A percentile compares a stretch with the other conserved stretches of the same genome.
These are phyloP conservation scores for Vicia villosa DNA, from an alignment of 306 rosid genomes.

Conservation along the genomic window DNA sequence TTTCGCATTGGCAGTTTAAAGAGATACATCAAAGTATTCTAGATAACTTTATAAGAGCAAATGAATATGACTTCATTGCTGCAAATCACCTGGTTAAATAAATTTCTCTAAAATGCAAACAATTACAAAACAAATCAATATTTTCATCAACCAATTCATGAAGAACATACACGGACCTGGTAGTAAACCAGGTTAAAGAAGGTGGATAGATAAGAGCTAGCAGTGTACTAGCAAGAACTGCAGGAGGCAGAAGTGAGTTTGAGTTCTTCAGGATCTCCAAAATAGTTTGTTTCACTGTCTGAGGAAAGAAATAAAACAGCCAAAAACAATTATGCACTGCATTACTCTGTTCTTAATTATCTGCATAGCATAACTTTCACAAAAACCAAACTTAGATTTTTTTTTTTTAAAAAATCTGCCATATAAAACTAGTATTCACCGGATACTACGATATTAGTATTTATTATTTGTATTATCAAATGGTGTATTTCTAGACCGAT, in stretches of 20 bases:
- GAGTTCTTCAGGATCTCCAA: constrained; percentile 66
- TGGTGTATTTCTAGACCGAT: too few species aligned
- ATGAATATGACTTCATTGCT: constrained; percentile 10
- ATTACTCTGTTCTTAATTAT: not conserved
- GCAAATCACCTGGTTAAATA: constrained; percentile 21
- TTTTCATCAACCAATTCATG: constrained; percentile 33
- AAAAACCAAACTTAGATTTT: not conserved
- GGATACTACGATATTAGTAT: too few species aligned
- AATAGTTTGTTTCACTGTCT: constrained; percentile 51
- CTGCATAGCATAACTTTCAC: not conserved
- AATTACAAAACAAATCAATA: not conserved
- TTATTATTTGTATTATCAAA: too few species aligned
- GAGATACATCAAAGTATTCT: constrained; percentile 20
- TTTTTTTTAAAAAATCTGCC: too few species aligned
- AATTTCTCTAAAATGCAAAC: constrained; percentile 12
- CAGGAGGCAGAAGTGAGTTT: constrained; percentile 81
- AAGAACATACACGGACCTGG: constrained; percentile 58
- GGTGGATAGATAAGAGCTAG: constrained; percentile 84
- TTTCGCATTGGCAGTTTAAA: constrained; percentile 29
- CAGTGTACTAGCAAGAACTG: constrained; percentile 72
- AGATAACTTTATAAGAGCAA: constrained; percentile 16
- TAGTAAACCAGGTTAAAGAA: constrained; percentile 95
- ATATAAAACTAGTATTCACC: too few species aligned
- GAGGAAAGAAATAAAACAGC: constrained; percentile 36
- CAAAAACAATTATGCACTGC: not conserved